A percentile compares a stretch with the other conserved stretches of the same genome.
These are phyloP conservation scores for Epithele typhae DNA, from an alignment of 768 basidiomycete genomes.

Conservation along the genomic window DNA sequence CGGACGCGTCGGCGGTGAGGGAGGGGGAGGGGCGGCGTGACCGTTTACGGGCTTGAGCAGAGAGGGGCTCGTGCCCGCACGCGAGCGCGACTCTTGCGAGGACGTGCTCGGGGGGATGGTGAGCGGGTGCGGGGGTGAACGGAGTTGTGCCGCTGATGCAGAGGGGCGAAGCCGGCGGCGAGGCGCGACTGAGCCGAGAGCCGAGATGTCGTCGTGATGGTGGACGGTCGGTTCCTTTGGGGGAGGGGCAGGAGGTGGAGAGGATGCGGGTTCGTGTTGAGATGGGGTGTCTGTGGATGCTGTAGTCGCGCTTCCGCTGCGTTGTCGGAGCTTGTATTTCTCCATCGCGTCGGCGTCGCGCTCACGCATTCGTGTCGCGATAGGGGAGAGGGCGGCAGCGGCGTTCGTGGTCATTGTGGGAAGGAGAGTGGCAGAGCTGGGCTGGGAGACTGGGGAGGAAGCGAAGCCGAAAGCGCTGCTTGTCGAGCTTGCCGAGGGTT, in stretches of 20 bases:
- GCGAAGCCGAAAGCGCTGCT: conserved; percentile 37
- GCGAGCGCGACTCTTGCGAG: conserved; percentile 42
- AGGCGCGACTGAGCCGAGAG: conserved; percentile 52
- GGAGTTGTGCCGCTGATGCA: conserved; percentile 72
- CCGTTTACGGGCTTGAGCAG: conserved; percentile 39
- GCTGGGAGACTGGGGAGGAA: conserved; percentile 31
- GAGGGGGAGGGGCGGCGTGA: conserved; percentile 36
- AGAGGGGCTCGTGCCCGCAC: conserved; percentile 66
- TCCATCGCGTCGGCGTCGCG: conserved; percentile 86
- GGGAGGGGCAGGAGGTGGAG: conserved; percentile 48
- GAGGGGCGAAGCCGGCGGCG: conserved; percentile 64
- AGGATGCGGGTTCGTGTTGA: conserved; percentile 46
- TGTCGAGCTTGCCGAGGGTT: conserved; percentile 37
- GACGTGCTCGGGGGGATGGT: conserved; percentile 25
- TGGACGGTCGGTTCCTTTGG: conserved; percentile 39
- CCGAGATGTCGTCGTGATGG: conserved; percentile 31
- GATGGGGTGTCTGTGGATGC: conserved; percentile 70
- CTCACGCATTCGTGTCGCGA: conserved; percentile 77
- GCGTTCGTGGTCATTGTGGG: conserved; percentile 28
- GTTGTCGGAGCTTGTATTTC: conserved; percentile 76
- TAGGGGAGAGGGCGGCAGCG: conserved; percentile 61
- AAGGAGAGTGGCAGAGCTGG: conserved; percentile 24
- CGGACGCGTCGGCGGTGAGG: conserved; percentile 5
- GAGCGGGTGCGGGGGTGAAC: conserved; percentile 41
- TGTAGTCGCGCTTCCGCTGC: conserved; percentile 75